These are phyloP conservation scores for Talaromyces sp. DNA, from an alignment of 2,329 filamentous ascomycete species.

Conservation along the genomic window DNA sequence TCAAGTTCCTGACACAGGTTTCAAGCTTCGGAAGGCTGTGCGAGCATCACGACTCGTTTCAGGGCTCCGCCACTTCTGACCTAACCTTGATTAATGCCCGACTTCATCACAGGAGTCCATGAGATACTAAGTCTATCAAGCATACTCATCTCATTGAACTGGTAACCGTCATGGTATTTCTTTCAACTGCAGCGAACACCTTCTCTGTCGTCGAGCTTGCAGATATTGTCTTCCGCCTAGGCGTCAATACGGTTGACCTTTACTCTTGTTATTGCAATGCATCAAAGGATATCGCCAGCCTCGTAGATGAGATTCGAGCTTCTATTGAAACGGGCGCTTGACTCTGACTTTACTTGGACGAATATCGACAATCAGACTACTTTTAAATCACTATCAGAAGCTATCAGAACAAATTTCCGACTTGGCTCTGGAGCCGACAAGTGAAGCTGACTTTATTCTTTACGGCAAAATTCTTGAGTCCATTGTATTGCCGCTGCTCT, in stretches of 20 bases:
- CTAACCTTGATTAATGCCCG: too few relatives aligned
- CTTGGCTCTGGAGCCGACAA: background rate
- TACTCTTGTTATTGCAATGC: background rate
- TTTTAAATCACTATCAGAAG: too few relatives aligned
- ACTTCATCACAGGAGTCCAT: too few relatives aligned
- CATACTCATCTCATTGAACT: too few relatives aligned
- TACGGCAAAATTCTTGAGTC: background rate
- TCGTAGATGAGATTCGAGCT: background rate
- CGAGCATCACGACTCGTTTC: too few relatives aligned
- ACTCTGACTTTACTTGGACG: background rate
- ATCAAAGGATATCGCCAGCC: background rate
- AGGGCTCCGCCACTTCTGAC: too few relatives aligned
- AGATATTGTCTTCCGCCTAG: background rate
- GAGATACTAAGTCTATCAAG: too few relatives aligned
- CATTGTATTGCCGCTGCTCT: background rate
- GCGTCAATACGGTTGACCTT: background rate
- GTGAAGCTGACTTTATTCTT: background rate
- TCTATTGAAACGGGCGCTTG: background rate
- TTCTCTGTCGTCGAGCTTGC: too few relatives aligned
- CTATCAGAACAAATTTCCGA: background rate
- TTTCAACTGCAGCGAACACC: background rate
- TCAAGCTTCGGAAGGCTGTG: too few relatives aligned
- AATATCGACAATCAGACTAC: background rate
- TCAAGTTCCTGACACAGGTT: too few relatives aligned
- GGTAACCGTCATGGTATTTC: background rate